Evolutionary conservation across 108 stramenopile genomes (phyloP), one percentile per base, ranked within the genome.

Genomic region (Schizochytrium sp.): DNA sequence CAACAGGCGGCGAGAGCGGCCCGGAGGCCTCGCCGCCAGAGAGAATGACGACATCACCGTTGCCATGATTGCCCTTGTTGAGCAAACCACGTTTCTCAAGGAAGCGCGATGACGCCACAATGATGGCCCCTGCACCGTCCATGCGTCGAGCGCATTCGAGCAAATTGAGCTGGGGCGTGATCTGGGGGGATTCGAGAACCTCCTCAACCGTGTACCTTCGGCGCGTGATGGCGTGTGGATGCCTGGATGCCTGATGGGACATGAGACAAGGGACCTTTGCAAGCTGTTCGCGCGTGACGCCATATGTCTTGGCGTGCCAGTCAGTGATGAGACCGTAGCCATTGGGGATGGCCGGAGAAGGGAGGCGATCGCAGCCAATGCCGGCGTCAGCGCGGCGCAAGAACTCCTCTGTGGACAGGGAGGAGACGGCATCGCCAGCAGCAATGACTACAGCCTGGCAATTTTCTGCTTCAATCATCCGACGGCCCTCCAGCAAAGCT

Each of bases 131-230:
- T 19, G 91, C 92, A 6, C 92, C 92, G 63, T 93, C 92, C 21
- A 90, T 90, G 28, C 92, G 90, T 18, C 91, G 43, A 5, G 92
- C 92, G 89, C 92, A 93, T 72, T 93, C 92, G 5, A 93, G 34
- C 4, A 91, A 88, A 23, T 89, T 90, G 44, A 91, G 90, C 12
- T 90, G 88, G 28, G 89, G 91, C 29, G 89, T 90, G 25, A 93
- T 87, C 0, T 34, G 23, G 8, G 72, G 58, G 60, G 91, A 59
- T 34, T 89, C n/a, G 58, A 72, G 90, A 3, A 93, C 90, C 2
- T 88, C 87, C 19, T 60, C 48, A 10, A 92, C 44, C 19, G 89
- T 47, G 57, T 88, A 89, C 58, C 47, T 28, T 29, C 88, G 87
- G 16, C 43, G 47, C 58, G 58, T 71, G 41, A 93, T 57, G 53